Conservation (phyloP, 495 filamentous ascomycete species). For the Acidiella bohemica region DNA sequence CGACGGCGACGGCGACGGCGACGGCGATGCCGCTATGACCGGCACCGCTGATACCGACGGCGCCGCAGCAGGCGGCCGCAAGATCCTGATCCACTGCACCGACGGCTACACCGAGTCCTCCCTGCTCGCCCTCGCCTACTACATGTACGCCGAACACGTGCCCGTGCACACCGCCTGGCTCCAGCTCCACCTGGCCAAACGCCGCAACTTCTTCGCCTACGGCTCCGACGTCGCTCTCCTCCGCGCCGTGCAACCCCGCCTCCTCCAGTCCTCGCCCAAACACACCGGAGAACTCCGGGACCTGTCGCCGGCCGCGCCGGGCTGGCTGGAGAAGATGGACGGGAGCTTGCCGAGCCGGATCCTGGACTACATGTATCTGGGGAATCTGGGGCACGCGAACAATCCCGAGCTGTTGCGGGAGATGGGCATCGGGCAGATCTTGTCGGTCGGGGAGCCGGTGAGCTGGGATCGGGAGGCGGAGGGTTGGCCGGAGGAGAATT, state of each 20-base stretch:
- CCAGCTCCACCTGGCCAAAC: constrained; percentile 60
- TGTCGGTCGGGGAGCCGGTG: constrained; percentile 87
- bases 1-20: constrained; percentile 45
- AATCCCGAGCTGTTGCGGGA: constrained; percentile 69
- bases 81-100: constrained; percentile 74
- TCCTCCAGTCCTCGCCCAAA: constrained; percentile 42
- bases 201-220: constrained; percentile 93
- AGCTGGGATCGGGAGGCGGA: constrained; percentile 55
- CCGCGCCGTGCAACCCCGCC: constrained; percentile 54
- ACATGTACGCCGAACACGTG: constrained; percentile 73
- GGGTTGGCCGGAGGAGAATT: constrained; percentile 58
- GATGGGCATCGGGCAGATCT: constrained; percentile 72
- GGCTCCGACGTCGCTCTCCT: constrained; percentile 74
- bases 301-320: constrained; percentile 38
- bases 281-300: constrained; percentile 7
- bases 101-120: constrained; percentile 96
- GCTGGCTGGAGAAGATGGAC: constrained; percentile 74
- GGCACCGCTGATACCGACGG: constrained; percentile 25
- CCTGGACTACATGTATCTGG: constrained; percentile 88
- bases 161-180: constrained; percentile 79
- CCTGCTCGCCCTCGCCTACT: constrained; percentile 74
- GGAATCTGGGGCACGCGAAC: constrained; percentile 83
- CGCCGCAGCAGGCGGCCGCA: background rate
- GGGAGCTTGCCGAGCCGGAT: constrained; percentile 82
- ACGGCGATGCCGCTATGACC: too few species aligned